Percentiles rank a stretch among this genome's conserved stretches.
These are phyloP conservation scores for Aspergillus brunneoviolaceus DNA, from an alignment of 2,329 filamentous ascomycete species.

Conservation along the genomic window DNA sequence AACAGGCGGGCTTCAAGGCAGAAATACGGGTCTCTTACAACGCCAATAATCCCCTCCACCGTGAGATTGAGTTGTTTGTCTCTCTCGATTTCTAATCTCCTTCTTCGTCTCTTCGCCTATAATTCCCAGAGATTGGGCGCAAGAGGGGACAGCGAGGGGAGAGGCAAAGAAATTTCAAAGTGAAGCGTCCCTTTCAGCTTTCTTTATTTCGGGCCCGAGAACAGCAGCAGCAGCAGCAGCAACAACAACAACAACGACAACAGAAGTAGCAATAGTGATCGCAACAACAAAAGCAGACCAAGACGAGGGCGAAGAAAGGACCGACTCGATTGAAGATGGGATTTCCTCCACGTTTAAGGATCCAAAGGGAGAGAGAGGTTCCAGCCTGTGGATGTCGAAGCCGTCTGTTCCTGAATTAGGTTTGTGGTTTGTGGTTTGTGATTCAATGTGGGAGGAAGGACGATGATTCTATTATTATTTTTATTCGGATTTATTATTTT, in stretches of 20 bases:
- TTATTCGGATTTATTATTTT: not conserved
- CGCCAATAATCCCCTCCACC: too few species aligned
- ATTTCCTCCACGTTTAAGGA: slow-evolving; percentile 5
- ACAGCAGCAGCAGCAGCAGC: not conserved
- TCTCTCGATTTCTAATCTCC: not conserved
- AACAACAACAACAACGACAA: not conserved
- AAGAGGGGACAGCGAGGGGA: not conserved
- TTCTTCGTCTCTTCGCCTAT: not conserved
- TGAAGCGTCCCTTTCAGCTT: not conserved
- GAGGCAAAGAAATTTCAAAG: not conserved
- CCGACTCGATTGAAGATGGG: not conserved
- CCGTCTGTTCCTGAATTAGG: not conserved
- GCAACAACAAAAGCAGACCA: not conserved
- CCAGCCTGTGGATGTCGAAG: not conserved
- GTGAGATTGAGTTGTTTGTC: not conserved
- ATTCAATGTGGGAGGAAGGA: not conserved
- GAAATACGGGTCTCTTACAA: not conserved
- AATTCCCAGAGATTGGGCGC: not conserved
- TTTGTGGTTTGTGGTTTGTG: not conserved
- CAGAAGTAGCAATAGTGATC: not conserved
- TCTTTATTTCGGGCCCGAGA: not conserved
- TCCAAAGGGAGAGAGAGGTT: not conserved
- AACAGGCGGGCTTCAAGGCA: not conserved
- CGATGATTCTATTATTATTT: not conserved
- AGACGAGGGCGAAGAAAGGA: not conserved